Evolutionary conservation across 306 rosid species (phyloP), one percentile per base, ranked within the genome.

Genomic region (Abrus precatorius): DNA sequence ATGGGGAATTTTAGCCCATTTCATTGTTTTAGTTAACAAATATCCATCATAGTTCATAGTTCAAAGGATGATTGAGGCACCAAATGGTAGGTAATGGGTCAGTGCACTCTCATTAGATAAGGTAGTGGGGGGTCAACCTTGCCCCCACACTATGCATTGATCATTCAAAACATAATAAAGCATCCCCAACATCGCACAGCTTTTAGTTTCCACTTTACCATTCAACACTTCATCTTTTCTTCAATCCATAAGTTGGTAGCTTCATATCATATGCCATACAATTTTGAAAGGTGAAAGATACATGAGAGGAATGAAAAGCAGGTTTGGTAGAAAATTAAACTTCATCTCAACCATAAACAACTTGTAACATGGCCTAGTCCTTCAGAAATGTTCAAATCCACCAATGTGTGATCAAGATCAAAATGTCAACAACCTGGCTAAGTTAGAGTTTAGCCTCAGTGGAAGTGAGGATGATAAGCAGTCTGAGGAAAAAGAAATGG

Each of bases 51-150:
- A 13, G 69, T 78, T 73, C 76, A 69, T 57, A 54, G 40, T 45
- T 62, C 84, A 71, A 67, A 68, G 40, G 82, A 88, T 87, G 82
- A 86, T 89, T 82, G 76, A 82, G 70, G 84, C 69, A 80, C 86
- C 79, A 60, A 76, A 86, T 75, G 85, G 88, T 82, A 84, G 89
- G 86, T 86, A 80, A 84, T 82, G 80, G 72, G 89, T 86, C 87
- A 82, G 33, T 69, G 72, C 85, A 75, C 43, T 36, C 61, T 72
- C 38, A 69, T 65, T 63, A 41, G 76, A 76, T 74, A 60, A 48
- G 59, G 72, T 30, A 28, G 40, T 34, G 63, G 41, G 60, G 72
- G 78, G 85, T 83, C 85, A 75, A 69, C 52, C 74, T 54, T 74
- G 84, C 66, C 86, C 92, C 88, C 77, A 83, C 89, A 45, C 45